Conservation (phyloP, 129 eudicot genomes). For the Ambrosia artemisiifolia region DNA sequence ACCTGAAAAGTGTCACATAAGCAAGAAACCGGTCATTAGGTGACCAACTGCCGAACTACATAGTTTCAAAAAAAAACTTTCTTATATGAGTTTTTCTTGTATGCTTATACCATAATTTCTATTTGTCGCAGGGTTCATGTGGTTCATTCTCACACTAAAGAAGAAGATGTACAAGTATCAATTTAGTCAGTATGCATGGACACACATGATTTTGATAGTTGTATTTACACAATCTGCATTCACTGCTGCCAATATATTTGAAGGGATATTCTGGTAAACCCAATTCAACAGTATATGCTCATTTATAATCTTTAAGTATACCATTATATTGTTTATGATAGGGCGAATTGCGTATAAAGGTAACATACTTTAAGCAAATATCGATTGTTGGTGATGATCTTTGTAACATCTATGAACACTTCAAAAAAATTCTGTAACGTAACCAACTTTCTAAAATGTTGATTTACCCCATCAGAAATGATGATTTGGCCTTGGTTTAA, state of each 20-base stretch:
- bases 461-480: neutral
- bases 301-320: neutral
- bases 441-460: neutral
- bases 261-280: conserved; percentile 73
- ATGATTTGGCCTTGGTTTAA: no score
- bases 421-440: neutral
- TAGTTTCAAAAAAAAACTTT: neutral
- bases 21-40: neutral
- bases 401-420: neutral
- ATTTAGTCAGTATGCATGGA: conserved; percentile 83
- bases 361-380: neutral
- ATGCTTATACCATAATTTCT: conserved; percentile 5
- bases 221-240: conserved; percentile 80
- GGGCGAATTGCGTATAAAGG: neutral
- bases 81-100: neutral
- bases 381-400: neutral
- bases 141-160: conserved; percentile 82
- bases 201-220: conserved; percentile 84
- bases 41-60: neutral
- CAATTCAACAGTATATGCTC: conserved; percentile 5
- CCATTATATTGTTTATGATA: neutral
- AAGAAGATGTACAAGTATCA: conserved; percentile 83
- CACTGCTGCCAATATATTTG: conserved; percentile 78
- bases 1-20: neutral
- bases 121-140: conserved; percentile 55